These are phyloP conservation scores for Zangia roseola DNA, from an alignment of 768 basidiomycete genomes.

Conservation along the genomic window DNA sequence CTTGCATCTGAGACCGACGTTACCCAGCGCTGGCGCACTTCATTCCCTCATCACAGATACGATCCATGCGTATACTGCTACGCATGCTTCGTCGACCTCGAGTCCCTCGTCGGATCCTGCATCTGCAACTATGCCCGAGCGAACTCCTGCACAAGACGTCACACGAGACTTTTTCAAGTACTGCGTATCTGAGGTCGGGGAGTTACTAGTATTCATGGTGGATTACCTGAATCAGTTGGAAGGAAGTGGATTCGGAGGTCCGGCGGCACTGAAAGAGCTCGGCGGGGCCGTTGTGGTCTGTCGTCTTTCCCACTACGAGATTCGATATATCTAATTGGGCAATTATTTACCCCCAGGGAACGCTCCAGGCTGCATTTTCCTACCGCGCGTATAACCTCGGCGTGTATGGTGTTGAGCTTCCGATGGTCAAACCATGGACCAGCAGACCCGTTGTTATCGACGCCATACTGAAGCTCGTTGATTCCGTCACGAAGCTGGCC, in stretches of 20 bases:
- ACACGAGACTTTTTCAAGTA: slow-evolving; percentile 84
- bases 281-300: slow-evolving; percentile 58
- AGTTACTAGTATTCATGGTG: slow-evolving; percentile 62
- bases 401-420: slow-evolving; percentile 76
- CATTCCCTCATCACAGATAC: slow-evolving; percentile 69
- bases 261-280: slow-evolving; percentile 36
- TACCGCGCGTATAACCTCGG: slow-evolving; percentile 70
- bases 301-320: slow-evolving; percentile 4
- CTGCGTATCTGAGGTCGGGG: slow-evolving; percentile 63
- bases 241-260: slow-evolving; percentile 21
- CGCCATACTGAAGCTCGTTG: slow-evolving; percentile 68
- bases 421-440: slow-evolving; percentile 81
- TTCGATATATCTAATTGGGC: background rate
- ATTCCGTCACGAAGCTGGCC: slow-evolving; percentile 45
- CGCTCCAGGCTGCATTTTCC: slow-evolving; percentile 68
- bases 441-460: slow-evolving; percentile 69
- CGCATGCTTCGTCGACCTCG: slow-evolving; percentile 10
- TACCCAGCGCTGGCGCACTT: slow-evolving; percentile 49
- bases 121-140: slow-evolving; percentile 42
- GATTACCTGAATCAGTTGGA: slow-evolving; percentile 26
- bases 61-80: slow-evolving; percentile 66
- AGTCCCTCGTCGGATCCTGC: slow-evolving; percentile 11
- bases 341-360: slow-evolving; percentile 45
- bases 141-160: slow-evolving; percentile 61
- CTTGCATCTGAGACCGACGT: slow-evolving; percentile 1